phyloP scores from a whole-genome alignment of 768 basidiomycete species.

The Mrakia frigida region DNA sequence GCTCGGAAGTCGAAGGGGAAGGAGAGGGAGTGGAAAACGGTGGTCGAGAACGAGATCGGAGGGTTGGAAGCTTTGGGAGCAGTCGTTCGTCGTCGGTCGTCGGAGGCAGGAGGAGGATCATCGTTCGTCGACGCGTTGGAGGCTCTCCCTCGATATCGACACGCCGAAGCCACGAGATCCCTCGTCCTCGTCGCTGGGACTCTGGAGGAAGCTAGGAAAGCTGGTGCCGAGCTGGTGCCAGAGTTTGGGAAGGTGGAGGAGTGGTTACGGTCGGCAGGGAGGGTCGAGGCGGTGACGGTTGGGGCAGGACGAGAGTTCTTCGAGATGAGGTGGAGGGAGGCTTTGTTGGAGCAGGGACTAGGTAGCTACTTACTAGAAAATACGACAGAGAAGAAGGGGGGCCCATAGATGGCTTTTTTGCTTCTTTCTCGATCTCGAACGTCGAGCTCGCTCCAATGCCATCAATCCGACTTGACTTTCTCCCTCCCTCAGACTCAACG shows the following conservation, averaged over 20 bases:
- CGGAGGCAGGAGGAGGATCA: neutral
- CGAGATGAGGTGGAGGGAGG: neutral
- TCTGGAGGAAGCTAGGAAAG: neutral
- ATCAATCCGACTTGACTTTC: neutral
- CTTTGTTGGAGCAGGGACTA: neutral
- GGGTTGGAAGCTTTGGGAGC: conserved; percentile 20
- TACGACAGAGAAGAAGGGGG: neutral
- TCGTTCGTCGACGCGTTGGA: neutral
- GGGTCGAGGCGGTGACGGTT: neutral
- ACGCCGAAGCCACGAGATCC: conserved; percentile 13
- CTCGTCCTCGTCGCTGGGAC: conserved; percentile 1
- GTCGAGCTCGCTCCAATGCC: neutral
- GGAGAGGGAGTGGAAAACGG: conserved; percentile 6
- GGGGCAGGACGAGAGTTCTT: conserved; percentile 8
- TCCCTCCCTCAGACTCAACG: neutral
- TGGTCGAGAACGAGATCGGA: conserved; percentile 4
- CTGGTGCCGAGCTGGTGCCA: neutral
- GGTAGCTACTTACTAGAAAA: neutral
- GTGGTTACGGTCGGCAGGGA: neutral
- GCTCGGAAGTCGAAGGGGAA: conserved; percentile 1
- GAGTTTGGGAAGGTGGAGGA: neutral
- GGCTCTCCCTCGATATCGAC: conserved; percentile 8
- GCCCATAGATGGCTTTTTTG: neutral
- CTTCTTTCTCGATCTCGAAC: neutral
- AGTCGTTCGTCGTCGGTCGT: neutral